Conservation (phyloP, 768 basidiomycete genomes). For the Pleurotus platypus region DNA sequence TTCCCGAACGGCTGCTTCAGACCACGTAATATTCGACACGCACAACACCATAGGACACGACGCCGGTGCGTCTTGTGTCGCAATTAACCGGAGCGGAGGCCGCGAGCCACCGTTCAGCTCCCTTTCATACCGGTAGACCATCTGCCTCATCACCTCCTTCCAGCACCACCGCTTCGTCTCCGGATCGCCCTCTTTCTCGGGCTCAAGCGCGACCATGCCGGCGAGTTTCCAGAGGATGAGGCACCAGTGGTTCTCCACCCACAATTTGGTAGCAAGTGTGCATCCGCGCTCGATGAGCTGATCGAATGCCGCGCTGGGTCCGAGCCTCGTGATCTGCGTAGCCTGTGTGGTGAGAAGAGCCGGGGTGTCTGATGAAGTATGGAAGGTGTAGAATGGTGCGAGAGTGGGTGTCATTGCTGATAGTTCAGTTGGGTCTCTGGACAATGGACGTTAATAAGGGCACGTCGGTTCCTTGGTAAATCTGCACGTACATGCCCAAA, state of each 20-base stretch:
- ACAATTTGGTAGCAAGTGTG: constrained; percentile 61
- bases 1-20: constrained; percentile 30
- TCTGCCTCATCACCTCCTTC: constrained; percentile 75
- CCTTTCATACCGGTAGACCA: constrained; percentile 88
- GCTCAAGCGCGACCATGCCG: constrained; percentile 75
- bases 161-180: constrained; percentile 72
- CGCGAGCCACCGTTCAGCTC: constrained; percentile 77
- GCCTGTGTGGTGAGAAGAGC: constrained; percentile 16
- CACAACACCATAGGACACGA: constrained; percentile 82
- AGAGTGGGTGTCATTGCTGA: constrained; percentile 49
- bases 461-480: neutral
- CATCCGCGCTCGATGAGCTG: constrained; percentile 60
- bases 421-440: constrained; percentile 46
- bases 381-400: constrained; percentile 61
- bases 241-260: constrained; percentile 93
- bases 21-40: constrained; percentile 69
- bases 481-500: constrained; percentile 47
- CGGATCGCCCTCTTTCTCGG: constrained; percentile 43
- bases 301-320: constrained; percentile 50
- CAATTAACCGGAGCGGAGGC: constrained; percentile 77
- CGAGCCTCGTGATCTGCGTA: constrained; percentile 27
- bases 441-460: neutral
- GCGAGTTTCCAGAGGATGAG: constrained; percentile 95
- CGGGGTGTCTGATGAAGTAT: constrained; percentile 29
- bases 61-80: constrained; percentile 79